These are phyloP conservation scores for Suillus subluteus DNA, from an alignment of 768 basidiomycete species.

Conservation along the genomic window DNA sequence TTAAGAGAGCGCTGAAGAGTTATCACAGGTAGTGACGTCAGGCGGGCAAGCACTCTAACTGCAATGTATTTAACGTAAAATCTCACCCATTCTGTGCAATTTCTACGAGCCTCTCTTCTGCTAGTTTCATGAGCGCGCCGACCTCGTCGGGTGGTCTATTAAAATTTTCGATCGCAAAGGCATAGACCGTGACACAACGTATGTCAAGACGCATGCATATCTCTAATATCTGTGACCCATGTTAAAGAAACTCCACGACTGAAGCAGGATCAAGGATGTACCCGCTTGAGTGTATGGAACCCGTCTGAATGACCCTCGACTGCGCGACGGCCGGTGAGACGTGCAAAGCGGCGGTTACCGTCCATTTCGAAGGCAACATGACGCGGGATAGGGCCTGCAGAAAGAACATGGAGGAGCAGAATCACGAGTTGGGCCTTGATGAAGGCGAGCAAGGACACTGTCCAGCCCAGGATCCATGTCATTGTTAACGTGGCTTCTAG, in stretches of 20 bases:
- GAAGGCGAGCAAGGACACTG: conserved; percentile 16
- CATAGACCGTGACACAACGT: conserved; percentile 88
- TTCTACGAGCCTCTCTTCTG: conserved; percentile 76
- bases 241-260: not conserved
- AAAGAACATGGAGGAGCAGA: conserved; percentile 65
- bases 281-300: conserved; percentile 77
- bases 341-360: conserved; percentile 91
- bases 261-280: conserved; percentile 41
- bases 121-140: conserved; percentile 83
- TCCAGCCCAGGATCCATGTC: conserved; percentile 6
- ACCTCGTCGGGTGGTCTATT: conserved; percentile 87
- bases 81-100: conserved; percentile 81
- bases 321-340: conserved; percentile 64
- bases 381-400: conserved; percentile 81
- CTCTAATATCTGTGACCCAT: conserved; percentile 70
- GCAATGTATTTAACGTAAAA: not conserved
- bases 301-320: conserved; percentile 85
- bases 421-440: conserved; percentile 34
- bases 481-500: conserved; percentile 1
- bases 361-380: conserved; percentile 99
- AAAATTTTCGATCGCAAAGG: conserved; percentile 99
- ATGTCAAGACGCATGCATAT: conserved; percentile 82
- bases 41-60: not conserved
- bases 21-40: not conserved
- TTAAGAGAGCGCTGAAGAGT: not conserved